Percentiles rank a stretch among this genome's conserved stretches.
phyloP scores from a whole-genome alignment of 148 eudicot genomes.

The Cornus florida region DNA sequence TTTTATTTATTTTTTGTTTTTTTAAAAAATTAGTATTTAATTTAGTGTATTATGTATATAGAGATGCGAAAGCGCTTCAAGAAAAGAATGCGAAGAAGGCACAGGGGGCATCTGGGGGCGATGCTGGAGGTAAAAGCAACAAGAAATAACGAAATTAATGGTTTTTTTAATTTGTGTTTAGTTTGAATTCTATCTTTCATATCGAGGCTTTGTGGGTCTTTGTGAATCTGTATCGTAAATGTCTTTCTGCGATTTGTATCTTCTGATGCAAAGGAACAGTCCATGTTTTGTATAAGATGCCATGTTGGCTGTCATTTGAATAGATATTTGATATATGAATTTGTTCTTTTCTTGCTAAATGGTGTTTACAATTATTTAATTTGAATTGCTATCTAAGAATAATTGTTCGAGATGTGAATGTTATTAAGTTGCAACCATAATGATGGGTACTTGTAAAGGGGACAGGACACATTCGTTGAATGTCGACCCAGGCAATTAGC shows the following conservation, averaged over 20 bases:
- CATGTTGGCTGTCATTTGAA: too few species aligned
- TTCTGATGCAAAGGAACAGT: not conserved
- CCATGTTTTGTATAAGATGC: too few species aligned
- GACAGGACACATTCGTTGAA: too few species aligned
- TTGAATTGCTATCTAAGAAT: too few species aligned
- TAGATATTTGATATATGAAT: too few species aligned
- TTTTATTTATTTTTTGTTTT: not conserved
- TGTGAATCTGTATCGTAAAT: not conserved
- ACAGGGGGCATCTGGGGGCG: constrained; percentile 35
- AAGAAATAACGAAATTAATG: constrained; percentile 44
- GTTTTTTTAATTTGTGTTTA: not conserved
- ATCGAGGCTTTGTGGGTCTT: not conserved
- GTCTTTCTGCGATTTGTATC: not conserved
- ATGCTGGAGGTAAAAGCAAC: constrained; percentile 59
- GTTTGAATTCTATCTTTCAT: constrained; percentile 1
- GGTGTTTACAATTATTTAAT: too few species aligned
- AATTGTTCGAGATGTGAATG: too few species aligned
- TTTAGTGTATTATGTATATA: constrained; percentile 13
- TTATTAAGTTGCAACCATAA: too few species aligned
- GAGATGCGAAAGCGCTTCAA: constrained; percentile 89
- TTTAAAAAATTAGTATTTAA: not conserved
- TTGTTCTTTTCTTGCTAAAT: too few species aligned
- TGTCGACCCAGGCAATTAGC: not conserved
- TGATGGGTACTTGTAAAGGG: too few species aligned
- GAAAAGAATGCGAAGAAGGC: constrained; percentile 80